Conservation (phyloP, 495 filamentous ascomycete species). For the Penicillium maclennaniae region DNA sequence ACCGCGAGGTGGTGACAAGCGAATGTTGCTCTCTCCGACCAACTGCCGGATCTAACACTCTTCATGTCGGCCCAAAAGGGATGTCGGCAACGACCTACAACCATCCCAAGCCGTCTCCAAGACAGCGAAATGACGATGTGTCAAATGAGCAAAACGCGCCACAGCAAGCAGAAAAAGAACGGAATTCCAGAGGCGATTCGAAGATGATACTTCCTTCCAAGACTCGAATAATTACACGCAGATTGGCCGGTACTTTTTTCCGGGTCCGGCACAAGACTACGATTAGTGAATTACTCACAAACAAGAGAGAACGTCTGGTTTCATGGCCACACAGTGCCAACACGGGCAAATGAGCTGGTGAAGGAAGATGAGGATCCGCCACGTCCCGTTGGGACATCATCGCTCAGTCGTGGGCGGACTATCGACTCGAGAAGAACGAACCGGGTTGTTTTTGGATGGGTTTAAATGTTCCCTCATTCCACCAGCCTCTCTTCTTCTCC, state of each 20-base stretch:
- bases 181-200: neutral
- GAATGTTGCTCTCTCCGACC: neutral
- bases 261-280: constrained; percentile 2
- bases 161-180: neutral
- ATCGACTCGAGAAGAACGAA: neutral
- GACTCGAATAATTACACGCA: neutral
- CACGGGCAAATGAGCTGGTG: neutral
- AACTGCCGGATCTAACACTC: neutral
- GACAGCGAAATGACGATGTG: neutral
- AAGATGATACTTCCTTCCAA: neutral
- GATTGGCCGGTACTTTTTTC: constrained; percentile 20
- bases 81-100: neutral
- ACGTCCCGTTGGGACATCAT: constrained; percentile 1
- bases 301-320: neutral
- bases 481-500: neutral
- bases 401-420: neutral
- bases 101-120: neutral
- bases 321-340: neutral
- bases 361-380: neutral
- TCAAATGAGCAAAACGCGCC: neutral
- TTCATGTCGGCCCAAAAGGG: neutral
- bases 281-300: neutral
- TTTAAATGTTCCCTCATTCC: neutral
- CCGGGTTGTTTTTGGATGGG: neutral
- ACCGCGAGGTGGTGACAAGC: neutral